Conservation (phyloP, 2,329 filamentous ascomycete species). For the Phialophora expanda region DNA sequence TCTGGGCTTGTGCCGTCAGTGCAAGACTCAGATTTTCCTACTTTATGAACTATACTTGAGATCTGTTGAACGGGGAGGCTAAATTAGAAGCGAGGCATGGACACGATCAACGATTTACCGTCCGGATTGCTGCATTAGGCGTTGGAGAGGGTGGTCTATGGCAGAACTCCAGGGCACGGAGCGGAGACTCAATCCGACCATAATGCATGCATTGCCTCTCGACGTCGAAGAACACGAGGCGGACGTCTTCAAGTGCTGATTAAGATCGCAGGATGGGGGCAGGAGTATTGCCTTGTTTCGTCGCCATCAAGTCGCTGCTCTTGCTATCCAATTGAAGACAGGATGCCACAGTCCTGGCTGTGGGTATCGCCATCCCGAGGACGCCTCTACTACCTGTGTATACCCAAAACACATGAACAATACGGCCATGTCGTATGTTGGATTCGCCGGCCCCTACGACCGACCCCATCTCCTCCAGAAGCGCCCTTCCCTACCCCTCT, state of each 20-base stretch:
- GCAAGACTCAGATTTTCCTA: too few relatives aligned
- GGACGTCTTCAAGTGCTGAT: background rate
- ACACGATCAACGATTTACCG: background rate
- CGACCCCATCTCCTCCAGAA: slow-evolving; percentile 51
- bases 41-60: too few relatives aligned
- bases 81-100: background rate
- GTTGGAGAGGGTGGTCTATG: too few relatives aligned
- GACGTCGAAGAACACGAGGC: background rate
- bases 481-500: slow-evolving; percentile 30
- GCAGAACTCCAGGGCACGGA: background rate
- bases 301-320: slow-evolving; percentile 11
- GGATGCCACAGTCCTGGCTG: background rate
- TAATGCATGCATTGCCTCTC: background rate
- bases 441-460: slow-evolving; percentile 16
- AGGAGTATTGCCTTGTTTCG: background rate
- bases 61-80: too few relatives aligned
- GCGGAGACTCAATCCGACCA: background rate
- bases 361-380: background rate
- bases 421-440: background rate
- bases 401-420: background rate
- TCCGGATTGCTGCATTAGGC: background rate
- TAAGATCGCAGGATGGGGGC: background rate
- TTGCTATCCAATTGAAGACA: slow-evolving; percentile 16
- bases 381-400: background rate
- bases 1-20: too few relatives aligned